A percentile compares a stretch with the other conserved stretches of the same genome.
Conservation (phyloP, 2,329 filamentous ascomycete genomes). For the Fusarium sp. region DNA sequence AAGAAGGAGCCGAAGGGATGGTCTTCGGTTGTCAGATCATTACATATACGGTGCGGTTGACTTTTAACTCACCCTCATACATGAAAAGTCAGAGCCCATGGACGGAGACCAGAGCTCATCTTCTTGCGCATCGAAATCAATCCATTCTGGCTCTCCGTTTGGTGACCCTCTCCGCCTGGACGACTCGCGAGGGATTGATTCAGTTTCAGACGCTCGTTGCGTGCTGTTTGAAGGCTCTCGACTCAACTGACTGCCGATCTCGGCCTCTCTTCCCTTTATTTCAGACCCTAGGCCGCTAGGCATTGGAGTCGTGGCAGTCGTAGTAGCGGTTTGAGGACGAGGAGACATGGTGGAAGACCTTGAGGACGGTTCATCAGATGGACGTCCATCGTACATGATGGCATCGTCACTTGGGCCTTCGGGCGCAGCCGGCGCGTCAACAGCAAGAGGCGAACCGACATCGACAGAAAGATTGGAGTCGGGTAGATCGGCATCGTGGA, state of each 20-base stretch:
- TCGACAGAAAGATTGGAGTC: slow-evolving; percentile 34
- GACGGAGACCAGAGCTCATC: slow-evolving; percentile 51
- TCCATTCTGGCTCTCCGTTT: slow-evolving; percentile 38
- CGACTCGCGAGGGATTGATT: slow-evolving; percentile 25
- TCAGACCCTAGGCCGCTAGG: slow-evolving; percentile 48
- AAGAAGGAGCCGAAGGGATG: slow-evolving; percentile 83
- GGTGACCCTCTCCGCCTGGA: slow-evolving; percentile 31
- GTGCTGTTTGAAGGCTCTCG: slow-evolving; percentile 40
- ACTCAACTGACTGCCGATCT: slow-evolving; percentile 41
- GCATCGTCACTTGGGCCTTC: slow-evolving; percentile 43
- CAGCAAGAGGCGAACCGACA: slow-evolving; percentile 37
- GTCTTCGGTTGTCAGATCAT: slow-evolving; percentile 60
- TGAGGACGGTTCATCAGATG: slow-evolving; percentile 49
- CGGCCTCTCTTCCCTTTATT: slow-evolving; percentile 50
- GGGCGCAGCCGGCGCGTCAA: slow-evolving; percentile 35
- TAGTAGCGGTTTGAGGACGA: slow-evolving; percentile 51
- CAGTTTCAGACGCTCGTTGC: slow-evolving; percentile 33
- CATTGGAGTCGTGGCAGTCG: slow-evolving; percentile 51
- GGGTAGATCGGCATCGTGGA: slow-evolving; percentile 36
- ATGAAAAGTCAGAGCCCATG: slow-evolving; percentile 55
- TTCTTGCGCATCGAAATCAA: slow-evolving; percentile 43
- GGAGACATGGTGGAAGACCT: slow-evolving; percentile 59
- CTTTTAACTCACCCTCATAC: slow-evolving; percentile 50
- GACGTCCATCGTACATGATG: slow-evolving; percentile 42
- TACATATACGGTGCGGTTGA: neutral